Percentiles rank a stretch among this genome's conserved stretches.
phyloP scores from a whole-genome alignment of 164 flowering plant species.

The Dillenia suffruticosa region DNA sequence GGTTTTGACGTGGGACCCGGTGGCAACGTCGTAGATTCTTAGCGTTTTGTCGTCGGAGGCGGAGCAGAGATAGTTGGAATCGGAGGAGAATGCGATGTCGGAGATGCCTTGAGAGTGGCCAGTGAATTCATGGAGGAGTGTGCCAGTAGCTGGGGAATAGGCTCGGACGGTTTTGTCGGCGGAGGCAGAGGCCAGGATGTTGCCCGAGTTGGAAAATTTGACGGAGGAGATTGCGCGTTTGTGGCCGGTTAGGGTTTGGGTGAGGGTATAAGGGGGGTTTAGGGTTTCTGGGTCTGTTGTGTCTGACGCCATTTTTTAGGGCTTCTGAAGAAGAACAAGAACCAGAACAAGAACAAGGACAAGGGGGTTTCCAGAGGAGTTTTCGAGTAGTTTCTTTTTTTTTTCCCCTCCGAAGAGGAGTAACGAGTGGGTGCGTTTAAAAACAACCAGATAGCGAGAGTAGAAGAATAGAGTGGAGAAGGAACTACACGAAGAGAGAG shows the following conservation, averaged over 20 bases:
- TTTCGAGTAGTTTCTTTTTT: too few relatives aligned
- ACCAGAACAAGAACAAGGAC: too few relatives aligned
- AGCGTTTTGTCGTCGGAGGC: constrained; percentile 79
- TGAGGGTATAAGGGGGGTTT: constrained; percentile 39
- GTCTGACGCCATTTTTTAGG: constrained; percentile 21
- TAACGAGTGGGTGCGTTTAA: too few relatives aligned
- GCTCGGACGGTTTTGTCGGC: constrained; percentile 62
- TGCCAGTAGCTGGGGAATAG: constrained; percentile 27
- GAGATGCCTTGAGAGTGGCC: constrained; percentile 72
- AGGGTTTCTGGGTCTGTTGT: constrained; percentile 25
- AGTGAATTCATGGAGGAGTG: constrained; percentile 31
- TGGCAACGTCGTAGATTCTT: constrained; percentile 54
- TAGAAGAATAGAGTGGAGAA: too few relatives aligned
- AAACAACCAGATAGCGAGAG: too few relatives aligned
- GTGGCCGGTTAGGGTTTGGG: constrained; percentile 63
- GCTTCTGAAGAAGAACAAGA: not conserved
- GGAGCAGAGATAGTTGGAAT: constrained; percentile 53
- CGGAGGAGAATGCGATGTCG: constrained; percentile 74
- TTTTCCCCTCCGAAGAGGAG: too few relatives aligned
- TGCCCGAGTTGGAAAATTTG: constrained; percentile 72
- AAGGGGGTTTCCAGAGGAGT: too few relatives aligned
- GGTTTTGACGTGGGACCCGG: constrained; percentile 51
- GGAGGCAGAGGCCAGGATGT: constrained; percentile 59
- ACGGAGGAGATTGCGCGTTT: constrained; percentile 56
- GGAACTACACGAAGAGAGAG: too few relatives aligned